Evolutionary conservation across 208 protist genomes (phyloP).

Genomic region (Plasmodiophora brassicae): DNA sequence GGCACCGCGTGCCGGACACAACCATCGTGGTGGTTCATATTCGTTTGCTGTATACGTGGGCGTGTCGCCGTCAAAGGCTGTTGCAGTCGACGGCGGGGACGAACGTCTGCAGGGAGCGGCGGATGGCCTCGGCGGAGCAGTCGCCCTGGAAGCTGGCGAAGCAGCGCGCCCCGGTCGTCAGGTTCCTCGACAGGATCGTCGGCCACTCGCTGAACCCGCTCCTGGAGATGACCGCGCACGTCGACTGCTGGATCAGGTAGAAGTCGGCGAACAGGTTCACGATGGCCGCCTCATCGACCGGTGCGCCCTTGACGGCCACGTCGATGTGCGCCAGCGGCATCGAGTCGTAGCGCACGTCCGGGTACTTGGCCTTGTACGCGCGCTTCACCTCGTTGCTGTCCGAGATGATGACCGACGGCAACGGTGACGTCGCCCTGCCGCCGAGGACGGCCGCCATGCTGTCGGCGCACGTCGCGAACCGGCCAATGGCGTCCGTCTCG

Average conservation of each 20-base stretch:
- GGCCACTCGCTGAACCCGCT: background rate
- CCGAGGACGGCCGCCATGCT: background rate
- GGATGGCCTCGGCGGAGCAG: no score
- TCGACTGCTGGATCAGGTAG: background rate
- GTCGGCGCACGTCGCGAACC: background rate
- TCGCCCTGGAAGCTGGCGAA: background rate
- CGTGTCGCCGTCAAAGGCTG: no score
- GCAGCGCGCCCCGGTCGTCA: background rate
- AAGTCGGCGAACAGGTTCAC: background rate
- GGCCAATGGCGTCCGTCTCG: background rate
- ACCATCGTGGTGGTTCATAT: no score
- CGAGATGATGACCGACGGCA: background rate
- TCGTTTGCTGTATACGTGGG: no score
- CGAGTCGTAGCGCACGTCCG: background rate
- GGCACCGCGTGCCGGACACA: no score
- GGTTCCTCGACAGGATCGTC: background rate
- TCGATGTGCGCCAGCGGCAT: background rate
- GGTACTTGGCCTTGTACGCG: background rate
- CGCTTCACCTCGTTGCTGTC: background rate
- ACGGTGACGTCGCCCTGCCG: background rate
- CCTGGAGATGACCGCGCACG: background rate
- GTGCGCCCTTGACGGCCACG: no score
- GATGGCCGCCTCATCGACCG: background rate
- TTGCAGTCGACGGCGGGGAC: no score
- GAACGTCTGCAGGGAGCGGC: no score